These are phyloP conservation scores for Mycena floridula DNA, from an alignment of 768 basidiomycete genomes.

Conservation along the genomic window DNA sequence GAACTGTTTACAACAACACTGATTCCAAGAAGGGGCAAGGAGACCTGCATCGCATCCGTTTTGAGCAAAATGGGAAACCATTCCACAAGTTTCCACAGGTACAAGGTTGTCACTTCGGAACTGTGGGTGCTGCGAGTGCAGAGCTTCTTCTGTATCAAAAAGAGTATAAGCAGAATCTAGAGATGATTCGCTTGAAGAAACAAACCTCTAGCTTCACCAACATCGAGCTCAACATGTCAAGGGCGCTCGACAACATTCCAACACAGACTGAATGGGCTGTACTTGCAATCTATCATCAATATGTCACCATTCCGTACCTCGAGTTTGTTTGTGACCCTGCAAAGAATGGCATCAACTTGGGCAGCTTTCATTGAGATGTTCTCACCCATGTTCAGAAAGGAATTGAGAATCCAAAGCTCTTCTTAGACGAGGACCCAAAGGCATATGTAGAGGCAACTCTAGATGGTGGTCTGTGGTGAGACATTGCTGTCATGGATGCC, in stretches of 20 bases:
- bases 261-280: conserved; percentile 4
- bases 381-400: neutral
- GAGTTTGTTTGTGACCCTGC: neutral
- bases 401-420: too few relatives aligned
- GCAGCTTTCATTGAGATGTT: conserved; percentile 1
- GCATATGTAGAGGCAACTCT: too few relatives aligned
- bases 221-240: conserved; percentile 5
- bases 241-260: neutral
- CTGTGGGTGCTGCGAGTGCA: neutral
- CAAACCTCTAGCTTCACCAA: conserved; percentile 1
- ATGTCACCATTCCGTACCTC: conserved; percentile 7
- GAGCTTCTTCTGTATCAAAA: neutral
- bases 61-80: conserved; percentile 18
- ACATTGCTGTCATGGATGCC: conserved; percentile 1
- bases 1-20: conserved; percentile 3
- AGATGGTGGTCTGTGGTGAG: conserved; percentile 8
- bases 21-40: conserved; percentile 6
- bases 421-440: too few relatives aligned
- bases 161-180: neutral
- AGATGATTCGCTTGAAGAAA: neutral
- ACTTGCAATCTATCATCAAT: conserved; percentile 5
- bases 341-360: conserved; percentile 6
- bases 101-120: neutral
- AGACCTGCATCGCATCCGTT: conserved; percentile 4
- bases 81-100: conserved; percentile 11